Evolutionary conservation across 352 stramenopile species (phyloP).

Genomic region (Chrysophaeum taylorii): DNA sequence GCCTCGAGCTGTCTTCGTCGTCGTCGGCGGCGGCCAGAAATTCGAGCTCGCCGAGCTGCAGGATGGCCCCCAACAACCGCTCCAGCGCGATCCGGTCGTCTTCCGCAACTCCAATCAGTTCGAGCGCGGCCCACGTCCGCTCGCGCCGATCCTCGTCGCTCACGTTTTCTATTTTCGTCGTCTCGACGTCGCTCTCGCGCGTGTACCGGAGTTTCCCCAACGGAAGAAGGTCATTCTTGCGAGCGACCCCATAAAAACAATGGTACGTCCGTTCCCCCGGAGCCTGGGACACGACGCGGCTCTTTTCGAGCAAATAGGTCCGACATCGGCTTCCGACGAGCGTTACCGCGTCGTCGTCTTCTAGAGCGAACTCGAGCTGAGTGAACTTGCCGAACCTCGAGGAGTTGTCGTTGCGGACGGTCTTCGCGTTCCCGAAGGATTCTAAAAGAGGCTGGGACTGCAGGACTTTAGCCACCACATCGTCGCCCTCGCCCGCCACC

Average conservation of each 20-base stretch:
- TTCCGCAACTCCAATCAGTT: conserved; percentile 67
- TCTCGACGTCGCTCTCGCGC: background rate
- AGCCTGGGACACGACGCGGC: conserved; percentile 81
- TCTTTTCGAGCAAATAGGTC: conserved; percentile 91
- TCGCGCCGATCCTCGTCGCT: conserved; percentile 43
- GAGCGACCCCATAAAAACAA: conserved; percentile 77
- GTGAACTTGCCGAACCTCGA: conserved; percentile 89
- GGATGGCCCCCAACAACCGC: conserved; percentile 66
- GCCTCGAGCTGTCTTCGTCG: conserved; percentile 52
- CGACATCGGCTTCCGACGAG: conserved; percentile 49
- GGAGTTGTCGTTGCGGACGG: conserved; percentile 86
- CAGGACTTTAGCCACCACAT: conserved; percentile 65
- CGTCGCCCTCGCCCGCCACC: conserved; percentile 39
- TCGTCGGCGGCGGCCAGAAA: conserved; percentile 58
- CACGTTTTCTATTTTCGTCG: conserved; percentile 41
- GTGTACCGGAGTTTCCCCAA: background rate
- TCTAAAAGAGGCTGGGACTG: conserved; percentile 72
- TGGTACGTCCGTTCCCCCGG: conserved; percentile 92
- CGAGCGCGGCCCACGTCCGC: conserved; percentile 69
- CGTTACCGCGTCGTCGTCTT: conserved; percentile 60
- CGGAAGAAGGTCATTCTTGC: background rate
- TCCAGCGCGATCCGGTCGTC: conserved; percentile 70
- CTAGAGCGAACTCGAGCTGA: conserved; percentile 81
- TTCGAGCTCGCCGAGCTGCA: conserved; percentile 78
- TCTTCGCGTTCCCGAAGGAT: conserved; percentile 92